Conservation (phyloP, 352 stramenopile genomes). For the Pythium rishiriense region DNA sequence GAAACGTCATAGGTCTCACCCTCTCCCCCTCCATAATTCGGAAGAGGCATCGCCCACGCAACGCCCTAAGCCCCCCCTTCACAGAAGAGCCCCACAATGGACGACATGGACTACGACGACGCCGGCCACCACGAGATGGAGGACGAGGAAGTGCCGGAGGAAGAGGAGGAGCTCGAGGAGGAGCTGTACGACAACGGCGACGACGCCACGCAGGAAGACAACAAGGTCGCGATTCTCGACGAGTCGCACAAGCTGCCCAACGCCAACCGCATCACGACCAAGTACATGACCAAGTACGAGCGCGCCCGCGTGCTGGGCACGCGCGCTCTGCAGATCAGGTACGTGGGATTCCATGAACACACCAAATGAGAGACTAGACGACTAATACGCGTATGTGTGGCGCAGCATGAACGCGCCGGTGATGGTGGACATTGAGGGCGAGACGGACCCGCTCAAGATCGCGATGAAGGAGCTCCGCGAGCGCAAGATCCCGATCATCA, state of each 20-base stretch:
- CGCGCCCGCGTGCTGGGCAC: slow-evolving; percentile 97
- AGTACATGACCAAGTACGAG: slow-evolving; percentile 99
- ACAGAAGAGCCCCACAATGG: slow-evolving; percentile 54
- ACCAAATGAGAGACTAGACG: too few relatives aligned
- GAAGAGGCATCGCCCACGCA: slow-evolving; percentile 1
- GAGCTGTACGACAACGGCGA: slow-evolving; percentile 71
- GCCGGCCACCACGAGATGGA: slow-evolving; percentile 75
- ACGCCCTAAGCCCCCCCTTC: background rate
- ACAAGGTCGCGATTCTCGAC: slow-evolving; percentile 77
- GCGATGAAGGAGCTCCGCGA: slow-evolving; percentile 99
- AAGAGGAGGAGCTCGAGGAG: slow-evolving; percentile 77
- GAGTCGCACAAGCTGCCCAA: slow-evolving; percentile 88
- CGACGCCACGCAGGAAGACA: slow-evolving; percentile 50
- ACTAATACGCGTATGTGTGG: background rate
- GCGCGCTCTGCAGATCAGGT: slow-evolving; percentile 98
- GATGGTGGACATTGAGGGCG: slow-evolving; percentile 96
- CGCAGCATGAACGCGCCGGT: slow-evolving; percentile 94
- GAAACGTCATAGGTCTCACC: slow-evolving; percentile 16
- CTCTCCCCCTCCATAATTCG: background rate
- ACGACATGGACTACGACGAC: slow-evolving; percentile 88
- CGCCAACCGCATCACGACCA: slow-evolving; percentile 93
- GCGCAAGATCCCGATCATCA: slow-evolving; percentile 99
- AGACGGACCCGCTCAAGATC: slow-evolving; percentile 99
- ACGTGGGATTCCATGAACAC: too few relatives aligned
- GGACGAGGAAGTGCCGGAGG: slow-evolving; percentile 80